phyloP scores from a whole-genome alignment of 805 yeast species.

The Schwanniomyces pseudopolymorphus region DNA sequence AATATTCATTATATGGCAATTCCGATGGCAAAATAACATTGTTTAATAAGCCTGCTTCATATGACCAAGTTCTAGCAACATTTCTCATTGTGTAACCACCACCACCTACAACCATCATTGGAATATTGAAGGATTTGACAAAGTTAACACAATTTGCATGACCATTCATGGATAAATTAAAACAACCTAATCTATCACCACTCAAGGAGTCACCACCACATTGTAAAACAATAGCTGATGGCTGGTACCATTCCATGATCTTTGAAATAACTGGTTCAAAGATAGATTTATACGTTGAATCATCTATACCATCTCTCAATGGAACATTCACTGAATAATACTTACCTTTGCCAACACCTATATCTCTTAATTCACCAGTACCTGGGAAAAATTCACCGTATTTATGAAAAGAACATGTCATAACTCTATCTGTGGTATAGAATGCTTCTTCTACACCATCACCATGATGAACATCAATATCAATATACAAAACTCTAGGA shows the following conservation, averaged over 20 bases:
- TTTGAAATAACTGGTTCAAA: conserved; percentile 85
- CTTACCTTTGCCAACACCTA: conserved; percentile 88
- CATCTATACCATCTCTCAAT: conserved; percentile 93
- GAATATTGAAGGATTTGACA: conserved; percentile 82
- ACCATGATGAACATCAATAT: conserved; percentile 95
- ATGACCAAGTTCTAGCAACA: conserved; percentile 94
- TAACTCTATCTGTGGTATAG: conserved; percentile 90
- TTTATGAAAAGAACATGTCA: conserved; percentile 96
- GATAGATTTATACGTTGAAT: conserved; percentile 77
- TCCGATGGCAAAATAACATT: conserved; percentile 74
- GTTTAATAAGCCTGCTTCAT: conserved; percentile 84
- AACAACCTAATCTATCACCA: conserved; percentile 94
- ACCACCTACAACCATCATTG: conserved; percentile 93
- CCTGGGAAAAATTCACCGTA: conserved; percentile 98
- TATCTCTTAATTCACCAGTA: conserved; percentile 89
- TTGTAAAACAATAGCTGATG: conserved; percentile 94
- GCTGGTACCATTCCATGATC: conserved; percentile 84
- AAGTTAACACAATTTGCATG: conserved; percentile 95
- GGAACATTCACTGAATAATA: conserved; percentile 91
- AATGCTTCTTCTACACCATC: conserved; percentile 99
- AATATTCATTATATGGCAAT: conserved; percentile 92
- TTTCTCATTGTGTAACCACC: conserved; percentile 98
- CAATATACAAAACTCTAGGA: conserved; percentile 89
- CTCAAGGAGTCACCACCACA: conserved; percentile 98
- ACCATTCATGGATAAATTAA: conserved; percentile 88